Evolutionary conservation across 2,329 filamentous ascomycete species (phyloP).

Genomic region (Sporothrix luriei): DNA sequence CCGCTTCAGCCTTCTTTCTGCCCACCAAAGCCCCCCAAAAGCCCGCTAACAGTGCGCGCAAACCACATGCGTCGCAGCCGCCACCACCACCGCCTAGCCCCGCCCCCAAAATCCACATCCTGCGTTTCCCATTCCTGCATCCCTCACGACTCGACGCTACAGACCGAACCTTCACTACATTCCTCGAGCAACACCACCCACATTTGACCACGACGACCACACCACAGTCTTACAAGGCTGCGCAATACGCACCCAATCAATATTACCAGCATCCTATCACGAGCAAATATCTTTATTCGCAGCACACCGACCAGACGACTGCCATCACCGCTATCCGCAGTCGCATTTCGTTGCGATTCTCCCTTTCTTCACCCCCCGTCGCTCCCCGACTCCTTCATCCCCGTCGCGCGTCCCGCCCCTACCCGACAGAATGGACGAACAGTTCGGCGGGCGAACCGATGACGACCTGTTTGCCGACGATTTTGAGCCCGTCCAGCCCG

Average conservation of each 20-base stretch:
- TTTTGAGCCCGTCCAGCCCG: conserved; percentile 56
- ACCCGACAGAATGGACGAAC: conserved; percentile 56
- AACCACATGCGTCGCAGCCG: not conserved
- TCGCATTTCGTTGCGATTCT: conserved; percentile 5
- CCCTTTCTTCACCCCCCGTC: not conserved
- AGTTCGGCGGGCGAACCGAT: conserved; percentile 63
- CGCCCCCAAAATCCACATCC: conserved; percentile 8
- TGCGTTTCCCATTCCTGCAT: not conserved
- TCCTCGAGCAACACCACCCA: not conserved
- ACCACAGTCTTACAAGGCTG: not conserved
- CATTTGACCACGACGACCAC: not conserved
- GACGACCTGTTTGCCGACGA: conserved; percentile 66
- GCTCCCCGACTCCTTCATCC: not conserved
- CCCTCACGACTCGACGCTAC: not conserved
- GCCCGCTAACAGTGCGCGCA: not conserved
- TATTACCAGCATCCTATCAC: not conserved
- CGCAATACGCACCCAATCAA: not conserved
- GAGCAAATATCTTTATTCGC: not conserved
- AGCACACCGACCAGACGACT: not conserved
- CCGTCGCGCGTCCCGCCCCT: not conserved
- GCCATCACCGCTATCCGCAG: not conserved
- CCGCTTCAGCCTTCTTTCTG: not conserved
- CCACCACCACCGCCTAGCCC: conserved; percentile 23
- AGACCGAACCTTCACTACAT: not conserved
- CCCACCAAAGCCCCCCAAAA: not conserved